Base-by-base conservation (phyloP, 331 rosid genomes). In the Quercus phellos region DNA sequence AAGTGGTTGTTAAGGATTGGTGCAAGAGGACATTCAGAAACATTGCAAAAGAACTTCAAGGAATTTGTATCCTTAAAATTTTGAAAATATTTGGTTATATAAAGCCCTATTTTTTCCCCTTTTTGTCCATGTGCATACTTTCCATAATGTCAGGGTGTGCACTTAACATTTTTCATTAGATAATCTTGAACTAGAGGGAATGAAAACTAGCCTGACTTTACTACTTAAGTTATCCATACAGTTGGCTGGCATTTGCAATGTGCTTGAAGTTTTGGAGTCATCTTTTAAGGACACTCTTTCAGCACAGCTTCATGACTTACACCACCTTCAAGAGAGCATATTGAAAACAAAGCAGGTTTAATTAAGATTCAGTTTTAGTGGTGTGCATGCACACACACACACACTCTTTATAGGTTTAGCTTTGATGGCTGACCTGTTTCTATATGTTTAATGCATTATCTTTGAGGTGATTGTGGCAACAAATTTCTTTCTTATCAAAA, bases 1-100 rank as follows among this genome's bases (percentile, higher is more conserved):
- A 96, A 89, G 98, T 91, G 80, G 99, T 93, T 14, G 98, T 96
- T 73, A 96, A 96, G 92, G 99, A 96, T 81, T 96, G 99, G 99
- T 96, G 99, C 87, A 91, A 89, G 87, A 85, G 89, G 79, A 87
- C 96, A 18, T 96, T 86, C 85, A 85, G 81, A 83, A 91, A 68
- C 84, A 87, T 93, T 73, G 68, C 84, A 76, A 76, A 81, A 77
- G 94, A 91, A 76, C 90, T 96, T 43, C 94, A 85, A 83, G 91
- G 77, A 74, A 90, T 91, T 75, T 96, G 99, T 96, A 93, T 93
- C 97, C 99, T 90, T 56, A 43, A 74, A 66, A 43, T 68, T 71
- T 75, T 80, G 78, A 32, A 73, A 30, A 76, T 82, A 60, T 58
- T 54, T 76, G 87, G 68, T 66, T 55, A 67, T 61, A 26, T 81